Evolutionary conservation across 208 protist species (phyloP).

Genomic region (Acanthamoeba comandoni): DNA sequence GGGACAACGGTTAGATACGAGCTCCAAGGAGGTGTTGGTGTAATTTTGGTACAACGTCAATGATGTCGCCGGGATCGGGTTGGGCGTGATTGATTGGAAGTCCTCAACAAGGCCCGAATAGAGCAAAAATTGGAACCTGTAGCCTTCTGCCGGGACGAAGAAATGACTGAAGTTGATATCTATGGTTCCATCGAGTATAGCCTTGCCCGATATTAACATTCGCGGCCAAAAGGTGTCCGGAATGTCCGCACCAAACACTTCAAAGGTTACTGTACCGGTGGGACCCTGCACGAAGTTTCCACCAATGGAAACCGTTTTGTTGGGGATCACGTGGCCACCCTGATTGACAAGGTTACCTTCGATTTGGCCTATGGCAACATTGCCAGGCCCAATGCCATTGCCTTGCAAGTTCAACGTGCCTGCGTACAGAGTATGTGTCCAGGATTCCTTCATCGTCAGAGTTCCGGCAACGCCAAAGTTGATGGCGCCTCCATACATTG

Average conservation of each 20-base stretch:
- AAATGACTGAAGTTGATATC: not conserved
- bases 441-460: conserved; percentile 1
- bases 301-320: not conserved
- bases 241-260: no score
- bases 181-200: conserved; percentile 23
- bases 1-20: conserved; percentile 11
- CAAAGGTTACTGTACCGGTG: no score
- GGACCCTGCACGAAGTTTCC: not conserved
- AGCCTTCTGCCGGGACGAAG: conserved; percentile 6
- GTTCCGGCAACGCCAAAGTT: conserved; percentile 4
- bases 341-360: no score
- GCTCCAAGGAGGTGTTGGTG: not conserved
- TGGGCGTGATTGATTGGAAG: not conserved
- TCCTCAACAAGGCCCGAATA: conserved; percentile 5
- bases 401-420: conserved; percentile 47
- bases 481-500: conserved; percentile 51
- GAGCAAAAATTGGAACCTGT: not conserved
- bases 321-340: no score
- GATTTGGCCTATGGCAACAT: no score
- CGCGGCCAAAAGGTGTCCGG: conserved; percentile 6
- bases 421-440: not conserved
- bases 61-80: not conserved
- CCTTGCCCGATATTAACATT: not conserved
- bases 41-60: conserved; percentile 24
- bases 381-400: not conserved